Percentiles rank a stretch among this genome's conserved stretches.
These are phyloP conservation scores for Thielaviopsis cerberus DNA, from an alignment of 2,329 filamentous ascomycete species.

Conservation along the genomic window DNA sequence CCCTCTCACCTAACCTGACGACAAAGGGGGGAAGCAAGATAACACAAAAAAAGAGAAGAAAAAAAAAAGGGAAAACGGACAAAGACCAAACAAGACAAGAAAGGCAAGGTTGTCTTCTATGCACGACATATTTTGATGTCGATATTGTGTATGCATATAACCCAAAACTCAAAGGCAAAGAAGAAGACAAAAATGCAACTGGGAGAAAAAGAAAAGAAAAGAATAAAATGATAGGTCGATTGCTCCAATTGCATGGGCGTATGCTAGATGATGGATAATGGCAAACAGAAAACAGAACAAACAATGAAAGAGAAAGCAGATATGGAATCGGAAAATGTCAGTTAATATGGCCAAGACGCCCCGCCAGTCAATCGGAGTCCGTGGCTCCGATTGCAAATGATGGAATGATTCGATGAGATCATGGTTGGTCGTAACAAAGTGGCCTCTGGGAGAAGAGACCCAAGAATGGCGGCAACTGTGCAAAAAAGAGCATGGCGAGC, in stretches of 20 bases:
- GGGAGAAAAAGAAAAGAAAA: background rate
- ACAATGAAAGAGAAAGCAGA: background rate
- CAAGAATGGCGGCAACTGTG: background rate
- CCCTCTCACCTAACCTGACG: too few species aligned
- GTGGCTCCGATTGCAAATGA: background rate
- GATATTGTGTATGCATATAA: background rate
- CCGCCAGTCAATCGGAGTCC: background rate
- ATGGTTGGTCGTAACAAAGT: constrained; percentile 1
- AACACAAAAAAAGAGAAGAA: background rate
- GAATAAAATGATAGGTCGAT: background rate
- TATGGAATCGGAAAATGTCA: background rate
- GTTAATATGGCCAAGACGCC: background rate
- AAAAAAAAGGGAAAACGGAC: constrained; percentile 3
- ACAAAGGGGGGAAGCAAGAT: background rate
- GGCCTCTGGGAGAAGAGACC: background rate
- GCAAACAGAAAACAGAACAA: constrained; percentile 13
- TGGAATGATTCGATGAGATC: background rate
- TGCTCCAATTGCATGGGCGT: background rate
- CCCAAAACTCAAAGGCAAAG: background rate
- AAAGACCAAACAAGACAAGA: constrained; percentile 2
- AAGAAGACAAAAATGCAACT: constrained; percentile 8
- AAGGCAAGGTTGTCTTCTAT: background rate
- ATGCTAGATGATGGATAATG: background rate
- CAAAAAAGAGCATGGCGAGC: background rate
- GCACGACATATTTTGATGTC: background rate